Conservation (phyloP, 176 grass and related monocot species). For the Paspalum notatum region DNA sequence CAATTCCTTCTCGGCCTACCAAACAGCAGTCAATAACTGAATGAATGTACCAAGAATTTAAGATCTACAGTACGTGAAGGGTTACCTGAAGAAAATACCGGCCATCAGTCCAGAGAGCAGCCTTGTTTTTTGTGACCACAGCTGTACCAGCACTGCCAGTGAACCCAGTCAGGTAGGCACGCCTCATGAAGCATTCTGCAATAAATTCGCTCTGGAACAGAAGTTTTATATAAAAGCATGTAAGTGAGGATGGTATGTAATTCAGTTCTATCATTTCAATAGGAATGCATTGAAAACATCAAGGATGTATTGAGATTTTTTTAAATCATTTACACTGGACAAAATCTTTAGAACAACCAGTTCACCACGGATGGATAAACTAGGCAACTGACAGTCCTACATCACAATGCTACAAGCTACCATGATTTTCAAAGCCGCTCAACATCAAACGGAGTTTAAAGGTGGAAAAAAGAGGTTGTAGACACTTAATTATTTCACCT, state of each 20-base stretch:
- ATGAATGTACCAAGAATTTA: not conserved
- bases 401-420: not conserved
- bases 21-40: conserved; percentile 2
- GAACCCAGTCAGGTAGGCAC: conserved; percentile 81
- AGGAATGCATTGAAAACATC: not conserved
- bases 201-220: conserved; percentile 84
- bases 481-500: not conserved
- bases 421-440: not conserved
- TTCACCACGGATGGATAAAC: not conserved
- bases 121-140: conserved; percentile 89
- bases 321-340: not conserved
- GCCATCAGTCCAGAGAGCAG: conserved; percentile 96
- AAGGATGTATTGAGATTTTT: too few species aligned
- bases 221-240: conserved; percentile 9
- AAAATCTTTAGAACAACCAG: conserved; percentile 9
- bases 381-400: not conserved
- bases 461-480: not conserved
- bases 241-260: conserved; percentile 15
- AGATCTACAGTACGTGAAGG: not conserved
- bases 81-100: conserved; percentile 95
- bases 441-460: not conserved
- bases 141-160: conserved; percentile 97
- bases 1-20: conserved; percentile 86
- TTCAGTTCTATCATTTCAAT: not conserved
- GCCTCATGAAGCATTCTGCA: conserved; percentile 87